Evolutionary conservation across 768 basidiomycete genomes (phyloP).

Genomic region (Hemileccinum impolitum): DNA sequence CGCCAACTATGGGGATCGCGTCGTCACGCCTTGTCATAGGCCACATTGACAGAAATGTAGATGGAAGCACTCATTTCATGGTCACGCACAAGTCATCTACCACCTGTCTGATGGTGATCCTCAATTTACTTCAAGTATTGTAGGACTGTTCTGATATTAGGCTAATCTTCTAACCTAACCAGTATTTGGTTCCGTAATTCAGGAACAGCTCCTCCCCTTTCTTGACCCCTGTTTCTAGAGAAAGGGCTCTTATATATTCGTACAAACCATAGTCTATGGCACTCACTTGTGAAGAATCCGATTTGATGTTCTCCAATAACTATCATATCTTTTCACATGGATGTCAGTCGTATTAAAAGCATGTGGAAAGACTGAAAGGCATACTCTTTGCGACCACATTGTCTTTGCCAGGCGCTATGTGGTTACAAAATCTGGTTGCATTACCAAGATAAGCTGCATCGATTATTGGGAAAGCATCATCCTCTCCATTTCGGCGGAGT

Average conservation of each 20-base stretch:
- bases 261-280: background rate
- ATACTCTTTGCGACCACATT: constrained; percentile 29
- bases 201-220: constrained; percentile 35
- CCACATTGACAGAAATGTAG: constrained; percentile 42
- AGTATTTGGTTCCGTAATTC: constrained; percentile 32
- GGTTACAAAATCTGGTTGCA: constrained; percentile 45
- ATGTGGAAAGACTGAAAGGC: background rate
- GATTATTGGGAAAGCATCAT: background rate
- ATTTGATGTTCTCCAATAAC: constrained; percentile 38
- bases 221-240: constrained; percentile 25
- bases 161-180: constrained; percentile 8
- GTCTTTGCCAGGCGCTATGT: constrained; percentile 8
- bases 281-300: constrained; percentile 36
- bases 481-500: background rate
- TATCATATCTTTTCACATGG: constrained; percentile 14
- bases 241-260: background rate
- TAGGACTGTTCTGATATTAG: too few relatives aligned
- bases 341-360: background rate
- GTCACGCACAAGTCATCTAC: constrained; percentile 33
- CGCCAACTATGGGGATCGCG: constrained; percentile 36
- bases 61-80: constrained; percentile 47
- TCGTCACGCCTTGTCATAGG: constrained; percentile 43
- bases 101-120: constrained; percentile 20
- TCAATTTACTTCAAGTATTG: background rate
- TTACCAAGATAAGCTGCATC: constrained; percentile 46